Evolutionary conservation across 768 basidiomycete species (phyloP).

Genomic region (Russula ochroleuca): DNA sequence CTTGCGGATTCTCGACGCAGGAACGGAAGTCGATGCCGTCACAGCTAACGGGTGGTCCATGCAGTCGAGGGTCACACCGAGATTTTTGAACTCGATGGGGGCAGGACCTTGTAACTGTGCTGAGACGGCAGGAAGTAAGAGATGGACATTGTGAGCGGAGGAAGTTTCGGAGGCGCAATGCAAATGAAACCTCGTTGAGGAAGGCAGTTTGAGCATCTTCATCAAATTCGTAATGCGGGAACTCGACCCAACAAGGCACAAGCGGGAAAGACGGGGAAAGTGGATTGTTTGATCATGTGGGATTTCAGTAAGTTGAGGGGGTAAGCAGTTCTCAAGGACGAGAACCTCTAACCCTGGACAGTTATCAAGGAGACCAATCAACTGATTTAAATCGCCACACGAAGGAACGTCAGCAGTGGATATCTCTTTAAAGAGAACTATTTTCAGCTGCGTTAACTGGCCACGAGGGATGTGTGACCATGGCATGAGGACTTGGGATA

Average conservation of each 20-base stretch:
- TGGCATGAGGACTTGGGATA: background rate
- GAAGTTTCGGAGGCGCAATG: background rate
- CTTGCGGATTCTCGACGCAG: background rate
- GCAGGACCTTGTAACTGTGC: background rate
- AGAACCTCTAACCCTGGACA: conserved; percentile 9
- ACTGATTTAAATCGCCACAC: background rate
- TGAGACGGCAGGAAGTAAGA: conserved; percentile 7
- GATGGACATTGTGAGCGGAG: background rate
- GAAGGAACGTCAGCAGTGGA: background rate
- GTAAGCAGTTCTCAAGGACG: conserved; percentile 7
- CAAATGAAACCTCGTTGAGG: conserved; percentile 3
- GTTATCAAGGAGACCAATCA: conserved; percentile 3
- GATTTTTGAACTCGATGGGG: conserved; percentile 4
- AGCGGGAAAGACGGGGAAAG: conserved; percentile 10
- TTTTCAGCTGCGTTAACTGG: conserved; percentile 10
- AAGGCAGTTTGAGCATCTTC: background rate
- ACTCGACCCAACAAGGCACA: conserved; percentile 6
- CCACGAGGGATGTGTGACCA: conserved; percentile 11
- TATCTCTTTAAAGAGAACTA: background rate
- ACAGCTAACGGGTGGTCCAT: background rate
- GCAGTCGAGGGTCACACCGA: background rate
- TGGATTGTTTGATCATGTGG: background rate
- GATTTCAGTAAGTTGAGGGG: background rate
- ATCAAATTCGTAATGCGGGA: conserved; percentile 1
- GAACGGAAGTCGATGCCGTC: background rate